Evolutionary conservation across 768 basidiomycete genomes (phyloP).

Genomic region (Russula sp.): DNA sequence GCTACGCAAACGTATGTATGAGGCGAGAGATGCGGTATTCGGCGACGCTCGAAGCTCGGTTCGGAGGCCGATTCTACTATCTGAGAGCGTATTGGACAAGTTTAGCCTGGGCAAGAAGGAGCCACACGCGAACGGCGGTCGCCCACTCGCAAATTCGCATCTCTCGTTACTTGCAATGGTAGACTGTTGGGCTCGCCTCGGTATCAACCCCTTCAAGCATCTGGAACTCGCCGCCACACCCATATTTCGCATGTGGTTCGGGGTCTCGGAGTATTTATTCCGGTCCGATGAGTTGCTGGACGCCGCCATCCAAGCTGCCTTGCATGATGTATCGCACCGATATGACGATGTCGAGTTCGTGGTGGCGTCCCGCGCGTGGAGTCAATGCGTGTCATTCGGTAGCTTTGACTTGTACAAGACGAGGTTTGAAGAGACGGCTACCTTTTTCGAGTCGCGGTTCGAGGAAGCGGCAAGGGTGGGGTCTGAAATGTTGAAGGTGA

Average conservation of each 20-base stretch:
- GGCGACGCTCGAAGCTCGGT: conserved; percentile 31
- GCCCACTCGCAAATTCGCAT: conserved; percentile 72
- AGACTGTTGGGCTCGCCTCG: conserved; percentile 89
- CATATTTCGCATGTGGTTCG: conserved; percentile 93
- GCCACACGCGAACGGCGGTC: conserved; percentile 13
- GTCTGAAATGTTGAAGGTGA: conserved; percentile 83
- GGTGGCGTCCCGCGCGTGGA: conserved; percentile 91
- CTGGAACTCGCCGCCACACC: conserved; percentile 92
- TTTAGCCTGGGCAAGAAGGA: conserved; percentile 66
- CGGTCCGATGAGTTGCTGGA: conserved; percentile 55
- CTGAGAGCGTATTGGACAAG: conserved; percentile 77
- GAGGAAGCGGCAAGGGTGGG: conserved; percentile 79
- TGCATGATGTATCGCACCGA: conserved; percentile 72
- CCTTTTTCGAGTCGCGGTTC: conserved; percentile 83
- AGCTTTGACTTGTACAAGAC: conserved; percentile 81
- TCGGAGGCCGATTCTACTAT: conserved; percentile 68
- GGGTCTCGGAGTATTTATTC: conserved; percentile 94
- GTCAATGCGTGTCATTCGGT: conserved; percentile 89
- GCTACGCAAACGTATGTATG: conserved; percentile 66
- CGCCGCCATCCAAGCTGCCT: conserved; percentile 63
- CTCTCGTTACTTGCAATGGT: conserved; percentile 96
- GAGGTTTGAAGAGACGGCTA: conserved; percentile 71
- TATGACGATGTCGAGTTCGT: conserved; percentile 93
- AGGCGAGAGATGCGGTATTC: conserved; percentile 73
- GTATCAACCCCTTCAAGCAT: conserved; percentile 85